Base-by-base conservation (phyloP, 495 filamentous ascomycete genomes). In the Neurospora africana region DNA sequence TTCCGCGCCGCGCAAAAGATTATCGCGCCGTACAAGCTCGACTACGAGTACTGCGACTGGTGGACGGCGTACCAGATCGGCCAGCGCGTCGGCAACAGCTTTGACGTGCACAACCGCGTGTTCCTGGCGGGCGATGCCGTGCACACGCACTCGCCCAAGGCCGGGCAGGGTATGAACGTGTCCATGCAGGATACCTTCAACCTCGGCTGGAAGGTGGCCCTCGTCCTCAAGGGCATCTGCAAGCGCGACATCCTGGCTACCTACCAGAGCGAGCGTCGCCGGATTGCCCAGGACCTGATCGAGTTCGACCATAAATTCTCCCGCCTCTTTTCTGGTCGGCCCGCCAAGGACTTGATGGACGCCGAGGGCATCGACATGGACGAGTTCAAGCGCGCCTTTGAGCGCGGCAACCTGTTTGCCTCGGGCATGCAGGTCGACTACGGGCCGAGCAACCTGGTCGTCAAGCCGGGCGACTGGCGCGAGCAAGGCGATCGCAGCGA, bases 81-180 rank as follows among this genome's bases (percentile, higher is more conserved):
- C 13, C 92, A 94, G 81, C 87, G 92, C 21, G 89, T 93, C 1
- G 88, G 88, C 9, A 85, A 88, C 38, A 78, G 83, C 4, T 94
- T 93, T 75, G 86, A 84, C 19, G 80, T 85, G 11, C 67, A 73
- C 68, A 82, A 91, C 65, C 84, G 90, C 6, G 85, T 92, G 21
- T 92, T 92, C 75, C 84, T 93, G 65, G 90, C 89, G 7, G 85
- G 86, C 36, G 86, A 91, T 79, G 87, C 88, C 8, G 84, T 89
- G 0, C 89, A 90, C 75, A 89, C 87, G 1, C 88, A 91, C 75
- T 89, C 87, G 2, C 91, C 91, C 13, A 91, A 92, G 81, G 90
- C 89, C 5, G 91, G 91, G 0, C 90, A 92, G 76, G 91, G 91
- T 39, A 93, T 93, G 91, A 93, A 94, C 77, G 87, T 91, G 2